phyloP scores from a whole-genome alignment of 2,329 filamentous ascomycete genomes.

The Bertia moriformis region DNA sequence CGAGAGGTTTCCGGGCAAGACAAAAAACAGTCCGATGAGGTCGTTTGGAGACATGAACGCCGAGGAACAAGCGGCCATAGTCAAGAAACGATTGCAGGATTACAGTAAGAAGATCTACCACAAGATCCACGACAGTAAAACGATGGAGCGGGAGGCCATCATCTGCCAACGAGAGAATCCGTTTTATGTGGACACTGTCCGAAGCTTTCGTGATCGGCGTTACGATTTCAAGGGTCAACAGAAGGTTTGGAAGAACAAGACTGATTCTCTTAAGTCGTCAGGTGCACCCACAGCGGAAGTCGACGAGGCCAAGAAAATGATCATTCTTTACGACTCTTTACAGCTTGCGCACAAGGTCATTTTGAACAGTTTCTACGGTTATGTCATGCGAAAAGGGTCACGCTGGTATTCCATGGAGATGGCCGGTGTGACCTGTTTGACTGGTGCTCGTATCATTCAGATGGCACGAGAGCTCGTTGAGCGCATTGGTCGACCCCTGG shows the following conservation, averaged over 20 bases:
- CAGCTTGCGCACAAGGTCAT: conserved; percentile 98
- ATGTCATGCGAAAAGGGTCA: conserved; percentile 97
- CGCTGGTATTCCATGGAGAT: conserved; percentile 99
- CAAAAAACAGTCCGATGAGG: conserved; percentile 43
- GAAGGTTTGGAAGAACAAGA: conserved; percentile 97
- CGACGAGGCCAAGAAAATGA: conserved; percentile 97
- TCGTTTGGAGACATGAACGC: conserved; percentile 65
- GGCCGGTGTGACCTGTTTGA: conserved; percentile 95
- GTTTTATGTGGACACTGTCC: conserved; percentile 94
- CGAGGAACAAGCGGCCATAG: conserved; percentile 68
- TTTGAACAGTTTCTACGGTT: conserved; percentile 96
- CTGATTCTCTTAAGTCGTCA: conserved; percentile 67
- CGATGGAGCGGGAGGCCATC: conserved; percentile 85
- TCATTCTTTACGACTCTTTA: conserved; percentile 83
- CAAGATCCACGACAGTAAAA: conserved; percentile 92
- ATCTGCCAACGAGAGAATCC: conserved; percentile 97
- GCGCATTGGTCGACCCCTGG: conserved; percentile 77
- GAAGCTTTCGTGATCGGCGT: conserved; percentile 86
- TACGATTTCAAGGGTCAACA: conserved; percentile 98
- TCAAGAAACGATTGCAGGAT: conserved; percentile 76
- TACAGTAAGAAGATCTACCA: conserved; percentile 99
- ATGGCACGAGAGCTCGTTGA: conserved; percentile 89
- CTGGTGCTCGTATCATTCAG: conserved; percentile 91
- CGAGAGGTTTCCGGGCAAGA: conserved; percentile 75
- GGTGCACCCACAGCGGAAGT: conserved; percentile 66